These are phyloP conservation scores for Panicum virgatum DNA, from an alignment of 202 grass and related monocot genomes.

Conservation along the genomic window DNA sequence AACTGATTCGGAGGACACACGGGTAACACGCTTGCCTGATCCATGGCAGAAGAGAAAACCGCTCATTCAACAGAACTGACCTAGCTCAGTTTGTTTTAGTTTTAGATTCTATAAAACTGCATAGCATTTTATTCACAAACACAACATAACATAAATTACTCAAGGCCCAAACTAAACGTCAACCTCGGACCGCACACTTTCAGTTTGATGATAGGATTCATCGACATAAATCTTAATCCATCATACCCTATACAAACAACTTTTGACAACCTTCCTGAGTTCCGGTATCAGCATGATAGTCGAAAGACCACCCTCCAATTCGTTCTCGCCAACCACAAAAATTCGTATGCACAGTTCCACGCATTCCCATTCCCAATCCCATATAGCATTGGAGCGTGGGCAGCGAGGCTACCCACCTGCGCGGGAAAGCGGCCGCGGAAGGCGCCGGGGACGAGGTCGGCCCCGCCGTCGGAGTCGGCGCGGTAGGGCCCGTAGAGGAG, in stretches of 20 bases:
- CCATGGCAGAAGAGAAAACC: neutral
- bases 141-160: neutral
- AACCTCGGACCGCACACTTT: neutral
- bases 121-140: neutral
- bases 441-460: slow-evolving; percentile 46
- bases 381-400: neutral
- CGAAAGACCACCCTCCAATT: neutral
- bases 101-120: neutral
- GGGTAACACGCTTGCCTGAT: neutral
- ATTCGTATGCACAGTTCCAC: neutral
- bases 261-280: neutral
- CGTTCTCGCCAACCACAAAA: neutral
- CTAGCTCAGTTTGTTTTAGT: neutral
- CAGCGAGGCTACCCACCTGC: slow-evolving; percentile 35
- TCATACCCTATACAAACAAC: neutral
- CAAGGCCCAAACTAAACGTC: neutral
- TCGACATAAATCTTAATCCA: neutral
- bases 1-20: neutral
- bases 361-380: neutral
- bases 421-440: slow-evolving; percentile 56
- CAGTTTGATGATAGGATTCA: neutral
- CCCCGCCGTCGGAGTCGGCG: slow-evolving; percentile 52
- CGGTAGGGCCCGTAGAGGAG: slow-evolving; percentile 62
- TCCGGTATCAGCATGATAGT: neutral
- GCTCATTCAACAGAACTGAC: no score